Evolutionary conservation across 306 rosid species (phyloP), one percentile per base, ranked within the genome.

Genomic region (Dalbergia cochinchinensis): DNA sequence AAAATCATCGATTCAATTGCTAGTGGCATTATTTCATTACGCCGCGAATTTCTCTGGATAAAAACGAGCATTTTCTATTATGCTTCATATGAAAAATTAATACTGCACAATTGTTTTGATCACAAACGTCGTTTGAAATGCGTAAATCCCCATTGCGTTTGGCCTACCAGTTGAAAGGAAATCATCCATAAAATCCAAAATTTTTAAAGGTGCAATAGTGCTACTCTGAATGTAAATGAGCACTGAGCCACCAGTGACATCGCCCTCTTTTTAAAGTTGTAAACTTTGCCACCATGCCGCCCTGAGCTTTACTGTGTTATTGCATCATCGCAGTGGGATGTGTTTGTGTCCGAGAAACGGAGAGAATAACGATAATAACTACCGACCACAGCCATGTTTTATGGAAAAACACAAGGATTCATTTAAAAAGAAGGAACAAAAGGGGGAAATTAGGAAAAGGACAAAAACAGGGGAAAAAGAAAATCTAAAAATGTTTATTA

Each of bases 361-460:
- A 41, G 51, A 54, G 69, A 74, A 58, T 79, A 89, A 91, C 93
- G 80, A 86, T 81, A 88, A 84, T 88, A 90, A 86, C 89, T 83
- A 65, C 84, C 89, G 15, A 73, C 79, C 70, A 69, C 66, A 55
- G n/a, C 3, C 86, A 55, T 60, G 53, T 62, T 65, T 79, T 34
- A 65, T 55, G 71, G 33, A 35, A 67, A 57, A 53, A 82, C 78
- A 55, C 3, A n/a, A 15, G 58, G 39, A 58, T 74, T 66, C 59
- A 69, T 60, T 48, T 44, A 8, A 33, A 33, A 4, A 3, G n/a
- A 58, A 19, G 62, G 7, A 69, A 71, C 55, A 20, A 12, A 20
- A 7, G 53, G 53, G 76, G 14, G 11, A 22, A 60, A 19, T 35
- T 75, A 12, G 53, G 81, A 50, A 77, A 71, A 64, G 50, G 57